A percentile compares a stretch with the other conserved stretches of the same genome.
Evolutionary conservation across 352 stramenopile species (phyloP).

Genomic region (Globisporangium lucens): DNA sequence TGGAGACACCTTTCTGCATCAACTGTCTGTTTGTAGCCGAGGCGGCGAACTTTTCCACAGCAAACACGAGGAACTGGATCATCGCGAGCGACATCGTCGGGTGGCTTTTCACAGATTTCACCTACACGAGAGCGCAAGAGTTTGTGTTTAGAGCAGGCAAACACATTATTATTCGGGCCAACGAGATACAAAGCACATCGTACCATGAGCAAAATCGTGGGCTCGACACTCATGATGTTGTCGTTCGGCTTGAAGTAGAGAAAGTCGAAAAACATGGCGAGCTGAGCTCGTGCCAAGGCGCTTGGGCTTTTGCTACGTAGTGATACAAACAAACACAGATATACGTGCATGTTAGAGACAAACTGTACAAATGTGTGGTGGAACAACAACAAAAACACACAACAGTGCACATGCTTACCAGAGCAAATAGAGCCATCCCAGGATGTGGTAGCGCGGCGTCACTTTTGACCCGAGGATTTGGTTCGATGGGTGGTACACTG

Average conservation of each 20-base stretch:
- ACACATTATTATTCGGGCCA: not conserved
- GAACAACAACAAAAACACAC: not conserved
- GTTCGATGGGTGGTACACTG: constrained; percentile 81
- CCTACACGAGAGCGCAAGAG: constrained; percentile 24
- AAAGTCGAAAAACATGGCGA: constrained; percentile 88
- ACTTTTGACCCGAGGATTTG: constrained; percentile 81
- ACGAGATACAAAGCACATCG: constrained; percentile 1
- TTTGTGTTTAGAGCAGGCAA: not conserved
- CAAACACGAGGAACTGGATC: constrained; percentile 85
- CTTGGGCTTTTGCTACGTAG: constrained; percentile 60
- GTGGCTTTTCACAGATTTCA: constrained; percentile 86
- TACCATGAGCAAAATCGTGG: constrained; percentile 82
- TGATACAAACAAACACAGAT: not conserved
- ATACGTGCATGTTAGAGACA: not conserved
- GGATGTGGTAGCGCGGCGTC: constrained; percentile 81
- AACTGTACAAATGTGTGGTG: too few species aligned
- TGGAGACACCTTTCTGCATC: constrained; percentile 84
- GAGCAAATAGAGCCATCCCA: constrained; percentile 83
- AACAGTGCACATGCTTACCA: constrained; percentile 37
- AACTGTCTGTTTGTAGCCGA: constrained; percentile 66
- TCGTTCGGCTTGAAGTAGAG: constrained; percentile 79
- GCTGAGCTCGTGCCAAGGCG: constrained; percentile 66
- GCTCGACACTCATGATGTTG: constrained; percentile 84
- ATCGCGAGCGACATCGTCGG: constrained; percentile 78
- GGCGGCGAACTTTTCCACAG: constrained; percentile 81